Conservation (phyloP, 305 asterid genomes). For the Fraxinus ornus region DNA sequence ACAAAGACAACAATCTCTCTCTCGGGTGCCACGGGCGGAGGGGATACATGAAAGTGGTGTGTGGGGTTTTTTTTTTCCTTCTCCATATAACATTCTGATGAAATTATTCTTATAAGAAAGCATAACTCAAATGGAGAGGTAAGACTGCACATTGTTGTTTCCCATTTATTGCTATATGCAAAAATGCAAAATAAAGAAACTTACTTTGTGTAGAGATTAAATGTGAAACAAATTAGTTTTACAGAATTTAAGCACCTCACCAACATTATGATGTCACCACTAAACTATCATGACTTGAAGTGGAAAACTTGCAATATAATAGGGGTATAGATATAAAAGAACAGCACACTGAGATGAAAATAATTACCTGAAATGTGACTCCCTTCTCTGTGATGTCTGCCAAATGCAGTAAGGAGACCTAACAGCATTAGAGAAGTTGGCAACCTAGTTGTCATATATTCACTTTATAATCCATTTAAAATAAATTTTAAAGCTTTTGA, state of each 20-base stretch:
- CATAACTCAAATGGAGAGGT: neutral
- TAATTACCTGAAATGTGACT: constrained; percentile 87
- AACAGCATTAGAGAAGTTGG: constrained; percentile 31
- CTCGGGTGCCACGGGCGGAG: neutral
- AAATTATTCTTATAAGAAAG: neutral
- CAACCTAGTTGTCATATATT: constrained; percentile 11
- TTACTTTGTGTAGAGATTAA: neutral
- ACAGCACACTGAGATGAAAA: constrained; percentile 1
- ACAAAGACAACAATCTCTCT: neutral
- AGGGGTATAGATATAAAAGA: neutral
- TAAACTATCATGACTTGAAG: neutral
- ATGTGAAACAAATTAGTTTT: neutral
- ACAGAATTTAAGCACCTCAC: neutral
- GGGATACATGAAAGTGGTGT: neutral
- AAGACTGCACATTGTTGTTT: neutral
- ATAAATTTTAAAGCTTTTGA: neutral
- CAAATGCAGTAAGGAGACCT: constrained; percentile 95
- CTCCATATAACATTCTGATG: neutral
- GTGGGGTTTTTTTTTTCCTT: neutral
- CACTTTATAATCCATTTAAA: constrained; percentile 14
- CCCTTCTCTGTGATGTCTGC: constrained; percentile 96
- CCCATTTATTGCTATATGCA: constrained; percentile 2
- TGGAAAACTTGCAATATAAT: neutral
- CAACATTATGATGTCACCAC: neutral
- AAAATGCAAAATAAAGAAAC: constrained; percentile 3